Evolutionary conservation across 768 basidiomycete species (phyloP).

Genomic region (Tulasnella sp.): DNA sequence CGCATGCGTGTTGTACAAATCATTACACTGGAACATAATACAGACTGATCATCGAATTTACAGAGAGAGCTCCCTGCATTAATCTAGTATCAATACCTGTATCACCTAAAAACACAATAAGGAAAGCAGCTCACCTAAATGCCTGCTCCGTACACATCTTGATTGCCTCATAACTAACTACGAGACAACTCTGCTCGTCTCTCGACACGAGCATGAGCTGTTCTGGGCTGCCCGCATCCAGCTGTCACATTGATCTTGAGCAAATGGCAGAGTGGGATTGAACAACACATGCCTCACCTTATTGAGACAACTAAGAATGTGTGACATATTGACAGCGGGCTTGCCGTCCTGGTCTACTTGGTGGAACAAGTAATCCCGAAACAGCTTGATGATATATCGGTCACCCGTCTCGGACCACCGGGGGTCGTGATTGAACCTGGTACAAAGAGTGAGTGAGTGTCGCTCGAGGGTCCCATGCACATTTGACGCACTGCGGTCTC

Average conservation of each 20-base stretch:
- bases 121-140: conserved; percentile 48
- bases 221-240: conserved; percentile 90
- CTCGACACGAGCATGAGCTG: conserved; percentile 88
- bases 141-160: conserved; percentile 75
- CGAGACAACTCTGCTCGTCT: conserved; percentile 92
- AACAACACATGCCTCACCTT: conserved; percentile 48
- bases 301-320: conserved; percentile 87
- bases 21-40: too few species aligned
- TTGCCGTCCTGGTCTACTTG: conserved; percentile 86
- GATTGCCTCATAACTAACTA: conserved; percentile 87
- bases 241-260: conserved; percentile 33
- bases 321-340: conserved; percentile 80
- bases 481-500: conserved; percentile 78
- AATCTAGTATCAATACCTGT: too few species aligned
- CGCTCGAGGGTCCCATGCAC: too few species aligned
- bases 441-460: too few species aligned
- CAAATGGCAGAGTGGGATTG: neutral
- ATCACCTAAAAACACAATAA: too few species aligned
- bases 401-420: conserved; percentile 99
- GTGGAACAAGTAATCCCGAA: conserved; percentile 97
- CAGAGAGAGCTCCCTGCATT: too few species aligned
- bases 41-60: too few species aligned
- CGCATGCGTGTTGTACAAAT: too few species aligned
- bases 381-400: conserved; percentile 93
- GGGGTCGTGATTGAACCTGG: conserved; percentile 84